These are phyloP conservation scores for Beauveria pseudobassiana DNA, from an alignment of 2,329 filamentous ascomycete species.

Conservation along the genomic window DNA sequence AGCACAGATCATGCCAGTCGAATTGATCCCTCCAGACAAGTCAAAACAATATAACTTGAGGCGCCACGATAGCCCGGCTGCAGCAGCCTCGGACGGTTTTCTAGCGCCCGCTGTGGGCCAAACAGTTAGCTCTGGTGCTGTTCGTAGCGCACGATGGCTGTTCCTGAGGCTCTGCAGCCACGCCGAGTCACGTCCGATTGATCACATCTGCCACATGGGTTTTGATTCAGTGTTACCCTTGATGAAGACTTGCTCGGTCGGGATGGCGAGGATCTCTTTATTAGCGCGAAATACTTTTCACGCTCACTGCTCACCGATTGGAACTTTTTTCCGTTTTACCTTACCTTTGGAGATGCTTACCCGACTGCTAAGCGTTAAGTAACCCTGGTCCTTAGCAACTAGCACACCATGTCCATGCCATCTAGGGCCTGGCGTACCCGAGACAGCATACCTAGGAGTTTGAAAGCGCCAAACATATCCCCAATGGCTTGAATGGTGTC, in stretches of 20 bases:
- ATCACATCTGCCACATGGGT: neutral
- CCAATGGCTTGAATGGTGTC: no score
- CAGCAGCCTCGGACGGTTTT: neutral
- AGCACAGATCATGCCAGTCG: neutral
- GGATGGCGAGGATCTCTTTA: neutral
- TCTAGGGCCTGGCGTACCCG: no score
- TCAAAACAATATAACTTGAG: neutral
- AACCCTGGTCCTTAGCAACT: no score
- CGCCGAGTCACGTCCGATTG: neutral
- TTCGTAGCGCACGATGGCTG: neutral
- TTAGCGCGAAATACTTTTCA: neutral
- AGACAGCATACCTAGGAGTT: no score
- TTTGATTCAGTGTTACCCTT: neutral
- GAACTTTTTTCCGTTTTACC: neutral
- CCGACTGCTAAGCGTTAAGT: neutral
- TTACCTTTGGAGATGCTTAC: neutral
- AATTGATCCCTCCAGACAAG: neutral
- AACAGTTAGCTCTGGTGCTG: neutral
- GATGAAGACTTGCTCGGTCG: neutral
- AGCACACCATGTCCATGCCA: no score
- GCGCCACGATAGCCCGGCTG: neutral
- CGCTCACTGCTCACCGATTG: neutral
- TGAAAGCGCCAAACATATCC: no score
- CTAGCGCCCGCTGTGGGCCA: constrained; percentile 4
- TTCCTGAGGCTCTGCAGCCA: neutral